A percentile compares a stretch with the other conserved stretches of the same genome.
phyloP scores from a whole-genome alignment of 1,284 basidiomycete species.

The Stygiomarasmius scandens region DNA sequence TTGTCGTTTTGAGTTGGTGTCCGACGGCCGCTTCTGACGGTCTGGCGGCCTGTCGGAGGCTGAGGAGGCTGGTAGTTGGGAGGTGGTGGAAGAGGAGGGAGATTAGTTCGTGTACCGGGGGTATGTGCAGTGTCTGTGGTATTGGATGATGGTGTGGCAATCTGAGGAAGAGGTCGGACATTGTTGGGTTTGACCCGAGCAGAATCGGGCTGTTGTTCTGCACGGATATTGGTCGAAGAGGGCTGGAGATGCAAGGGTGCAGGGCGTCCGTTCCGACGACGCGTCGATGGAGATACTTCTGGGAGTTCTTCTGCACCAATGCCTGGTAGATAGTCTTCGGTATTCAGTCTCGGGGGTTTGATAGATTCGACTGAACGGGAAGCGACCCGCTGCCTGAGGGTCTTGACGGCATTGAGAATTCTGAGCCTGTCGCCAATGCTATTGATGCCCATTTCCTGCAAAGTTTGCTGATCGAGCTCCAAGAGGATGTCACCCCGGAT shows the following conservation, averaged over 20 bases:
- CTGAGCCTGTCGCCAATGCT: conserved; percentile 90
- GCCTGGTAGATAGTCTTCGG: conserved; percentile 15
- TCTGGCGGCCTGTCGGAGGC: conserved; percentile 11
- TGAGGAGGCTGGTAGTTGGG: conserved; percentile 43
- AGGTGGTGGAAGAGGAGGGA: conserved; percentile 68
- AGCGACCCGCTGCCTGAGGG: conserved; percentile 62
- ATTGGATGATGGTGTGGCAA: conserved; percentile 31
- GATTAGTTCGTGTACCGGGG: conserved; percentile 46
- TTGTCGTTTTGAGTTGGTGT: conserved; percentile 61
- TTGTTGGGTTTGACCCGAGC: conserved; percentile 23
- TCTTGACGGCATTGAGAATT: conserved; percentile 83
- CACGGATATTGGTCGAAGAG: conserved; percentile 47
- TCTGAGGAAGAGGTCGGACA: conserved; percentile 46
- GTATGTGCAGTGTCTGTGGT: conserved; percentile 26
- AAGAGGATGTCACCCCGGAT: conserved; percentile 88
- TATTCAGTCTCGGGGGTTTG: conserved; percentile 24
- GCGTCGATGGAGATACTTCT: conserved; percentile 32
- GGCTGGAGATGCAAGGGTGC: conserved; percentile 66
- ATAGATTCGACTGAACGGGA: conserved; percentile 28
- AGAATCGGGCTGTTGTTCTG: conserved; percentile 59
- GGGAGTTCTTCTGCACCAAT: conserved; percentile 24
- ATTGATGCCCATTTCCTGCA: conserved; percentile 87
- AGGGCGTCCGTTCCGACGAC: conserved; percentile 57
- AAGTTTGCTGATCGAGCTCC: conserved; percentile 82
- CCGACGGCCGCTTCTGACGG: conserved; percentile 41